Evolutionary conservation across 352 stramenopile genomes (phyloP), one percentile per base, ranked within the genome.

Genomic region (Hyaloperonospora arabidopsidis): DNA sequence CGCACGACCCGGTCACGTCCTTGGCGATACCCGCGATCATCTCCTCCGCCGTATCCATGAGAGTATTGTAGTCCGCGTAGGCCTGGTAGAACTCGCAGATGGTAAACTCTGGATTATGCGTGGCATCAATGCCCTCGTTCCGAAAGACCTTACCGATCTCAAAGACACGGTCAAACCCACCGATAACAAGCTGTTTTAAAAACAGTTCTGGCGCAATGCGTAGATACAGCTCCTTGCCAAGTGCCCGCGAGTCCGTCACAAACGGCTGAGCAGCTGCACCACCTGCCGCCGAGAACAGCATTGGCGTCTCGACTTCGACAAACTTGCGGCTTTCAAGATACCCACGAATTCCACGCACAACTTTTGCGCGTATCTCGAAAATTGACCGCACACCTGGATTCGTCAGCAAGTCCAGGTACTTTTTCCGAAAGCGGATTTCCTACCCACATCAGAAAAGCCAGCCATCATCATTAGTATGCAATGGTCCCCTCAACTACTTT

Each of bases 41-140:
- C 48, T 98, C 89, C 72, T 99, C 96, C 5, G 95, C 97, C 72
- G 97, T 97, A 44, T 91, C 76, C 95, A 99, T 99, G 25, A 99
- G 76, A 58, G 98, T 92, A 63, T 99, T 74, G 81, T 99, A 99
- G 71, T 99, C 97, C 6, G 95, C 96, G 66, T 99, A 99, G 7
- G 97, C 96, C 74, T 95, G 76, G 71, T 99, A 99, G 64, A 98
- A 99, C 79, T 99, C 96, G 67, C 95, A 97, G 5, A 97, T 98
- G 5, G 96, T 99, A 71, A 99, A 99, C 76, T 99, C 96, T 7
- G 96, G 96, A 67, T 99, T 99, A 83, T 99, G 96, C 6, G 95
- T 98, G 49, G 97, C 76, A 67, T 99, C 96, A 57, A 99, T 80
- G 48, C 81, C 81, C 81, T 99, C 96, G 68, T 99, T 99, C 36